phyloP scores from a whole-genome alignment of 352 stramenopile genomes.

The Pythium diclinum region DNA sequence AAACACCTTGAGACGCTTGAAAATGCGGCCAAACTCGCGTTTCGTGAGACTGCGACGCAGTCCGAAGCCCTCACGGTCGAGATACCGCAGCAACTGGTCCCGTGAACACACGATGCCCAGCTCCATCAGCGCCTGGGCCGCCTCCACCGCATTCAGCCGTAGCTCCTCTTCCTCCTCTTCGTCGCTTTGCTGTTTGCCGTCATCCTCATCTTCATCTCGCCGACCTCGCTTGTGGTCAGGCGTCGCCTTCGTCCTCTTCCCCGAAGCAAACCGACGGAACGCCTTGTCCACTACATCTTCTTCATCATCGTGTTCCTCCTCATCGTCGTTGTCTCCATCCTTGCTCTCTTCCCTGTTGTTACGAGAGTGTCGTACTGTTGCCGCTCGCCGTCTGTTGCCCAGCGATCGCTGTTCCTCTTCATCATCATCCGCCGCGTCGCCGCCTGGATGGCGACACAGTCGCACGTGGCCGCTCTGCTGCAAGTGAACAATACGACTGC shows the following conservation, averaged over 20 bases:
- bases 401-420: neutral
- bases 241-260: constrained; percentile 1
- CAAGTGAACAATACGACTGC: constrained; percentile 64
- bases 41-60: constrained; percentile 32
- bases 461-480: constrained; percentile 69
- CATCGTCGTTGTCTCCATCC: constrained; percentile 10
- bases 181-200: constrained; percentile 34
- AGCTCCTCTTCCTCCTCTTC: constrained; percentile 25
- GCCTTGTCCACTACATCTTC: constrained; percentile 7
- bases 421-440: neutral
- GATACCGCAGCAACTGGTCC: constrained; percentile 56
- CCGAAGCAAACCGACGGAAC: constrained; percentile 27
- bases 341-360: constrained; percentile 14
- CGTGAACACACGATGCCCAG: constrained; percentile 56
- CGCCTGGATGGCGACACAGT: constrained; percentile 36
- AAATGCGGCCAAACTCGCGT: constrained; percentile 39
- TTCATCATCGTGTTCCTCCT: constrained; percentile 16
- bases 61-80: constrained; percentile 46
- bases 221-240: neutral
- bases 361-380: neutral
- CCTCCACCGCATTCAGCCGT: constrained; percentile 35
- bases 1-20: constrained; percentile 40
- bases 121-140: constrained; percentile 67
- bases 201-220: constrained; percentile 17
- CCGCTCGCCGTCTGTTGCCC: constrained; percentile 4